Evolutionary conservation across 768 basidiomycete species (phyloP), one percentile per base, ranked within the genome.

Genomic region (Gyrodon lividus): DNA sequence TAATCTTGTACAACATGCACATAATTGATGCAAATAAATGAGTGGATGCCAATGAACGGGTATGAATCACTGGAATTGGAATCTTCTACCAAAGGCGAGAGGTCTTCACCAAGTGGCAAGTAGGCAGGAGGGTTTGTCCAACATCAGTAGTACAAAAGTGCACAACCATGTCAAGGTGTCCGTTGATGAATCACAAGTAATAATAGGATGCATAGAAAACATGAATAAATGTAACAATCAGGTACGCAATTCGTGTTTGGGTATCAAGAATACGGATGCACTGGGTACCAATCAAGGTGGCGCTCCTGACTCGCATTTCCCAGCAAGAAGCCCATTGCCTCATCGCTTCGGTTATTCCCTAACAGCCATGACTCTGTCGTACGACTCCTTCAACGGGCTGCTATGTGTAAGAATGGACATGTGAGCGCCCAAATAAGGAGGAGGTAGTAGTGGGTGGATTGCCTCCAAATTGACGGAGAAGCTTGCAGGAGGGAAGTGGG

Each of bases 361-460:
- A 23, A 83, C 86, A 38, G 72, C 68, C 50, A 78, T 72, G 33
- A 88, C 82, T 46, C 85, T 77, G 51, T 89, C 87, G 59, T 81
- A 83, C 20, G 84, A 81, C 64, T 88, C 88, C 59, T 79, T 75
- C 50, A 90, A 71, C 20, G 89, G 87, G 45, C 77, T 81, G 44
- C 84, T 77, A 66, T 83, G 76, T 16, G 78, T 72, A 28, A 89
- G 71, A 42, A 87, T 78, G 17, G 86, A 86, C 65, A 89, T 72
- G 52, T 91, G 89, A 51, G 84, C 80, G 58, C 73, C 79, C 54
- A 87, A 66, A 62, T 89, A 89, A 37, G 87, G 87, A 3, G 80
- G 78, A 0, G 89, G 89, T 20, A 90, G 74, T 16, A 89, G 73
- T 0, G 86, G 79, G 62, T 91, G 89, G 8, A 86, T 79, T 22